Evolutionary conservation across 164 flowering plant genomes (phyloP).

Genomic region (Platanus orientalis): DNA sequence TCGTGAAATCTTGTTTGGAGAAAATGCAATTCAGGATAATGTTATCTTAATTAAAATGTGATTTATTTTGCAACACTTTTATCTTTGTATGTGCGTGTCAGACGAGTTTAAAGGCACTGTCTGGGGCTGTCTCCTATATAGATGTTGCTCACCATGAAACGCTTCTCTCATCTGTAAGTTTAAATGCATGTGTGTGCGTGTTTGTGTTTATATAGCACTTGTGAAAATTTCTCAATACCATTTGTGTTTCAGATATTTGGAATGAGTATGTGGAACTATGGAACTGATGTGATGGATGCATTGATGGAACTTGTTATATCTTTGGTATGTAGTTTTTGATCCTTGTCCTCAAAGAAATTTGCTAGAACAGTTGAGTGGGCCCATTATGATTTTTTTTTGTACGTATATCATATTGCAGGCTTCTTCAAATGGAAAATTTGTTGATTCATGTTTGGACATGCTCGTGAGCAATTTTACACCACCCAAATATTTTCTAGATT

Average conservation of each 20-base stretch:
- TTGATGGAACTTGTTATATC: slow-evolving; percentile 48
- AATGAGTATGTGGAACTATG: slow-evolving; percentile 75
- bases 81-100: slow-evolving; percentile 25
- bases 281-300: slow-evolving; percentile 71
- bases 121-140: slow-evolving; percentile 63
- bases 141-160: slow-evolving; percentile 42
- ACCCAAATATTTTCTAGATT: slow-evolving; percentile 29
- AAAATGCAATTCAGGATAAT: too few species aligned
- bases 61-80: background rate
- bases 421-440: slow-evolving; percentile 54
- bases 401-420: slow-evolving; percentile 41
- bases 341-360: background rate
- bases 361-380: background rate
- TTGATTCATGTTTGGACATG: slow-evolving; percentile 72
- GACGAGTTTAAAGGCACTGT: slow-evolving; percentile 67
- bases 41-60: too few species aligned
- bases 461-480: slow-evolving; percentile 74
- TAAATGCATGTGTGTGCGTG: background rate
- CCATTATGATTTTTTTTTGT: background rate
- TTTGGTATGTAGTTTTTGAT: slow-evolving; percentile 45
- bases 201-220: background rate
- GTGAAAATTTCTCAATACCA: background rate
- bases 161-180: slow-evolving; percentile 64
- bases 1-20: background rate
- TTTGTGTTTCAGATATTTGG: slow-evolving; percentile 46